phyloP scores from a whole-genome alignment of 2,329 filamentous ascomycete species.

The Penicillium sp. region DNA sequence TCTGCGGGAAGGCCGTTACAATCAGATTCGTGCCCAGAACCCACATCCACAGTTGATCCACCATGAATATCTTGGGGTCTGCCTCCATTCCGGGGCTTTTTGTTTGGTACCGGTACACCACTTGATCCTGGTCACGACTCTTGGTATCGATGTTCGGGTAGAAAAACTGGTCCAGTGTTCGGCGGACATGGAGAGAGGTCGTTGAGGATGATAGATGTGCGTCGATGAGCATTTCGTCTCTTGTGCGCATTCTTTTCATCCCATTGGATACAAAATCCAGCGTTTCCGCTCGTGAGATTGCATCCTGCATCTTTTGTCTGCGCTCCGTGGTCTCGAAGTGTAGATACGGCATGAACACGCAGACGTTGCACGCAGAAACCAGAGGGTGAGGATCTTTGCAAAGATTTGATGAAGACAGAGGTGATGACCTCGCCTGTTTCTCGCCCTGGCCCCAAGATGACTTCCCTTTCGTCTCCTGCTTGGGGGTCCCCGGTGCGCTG shows the following conservation, averaged over 20 bases:
- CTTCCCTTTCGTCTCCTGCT: slow-evolving; percentile 30
- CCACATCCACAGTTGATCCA: slow-evolving; percentile 69
- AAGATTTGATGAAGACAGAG: slow-evolving; percentile 37
- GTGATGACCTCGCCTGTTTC: slow-evolving; percentile 19
- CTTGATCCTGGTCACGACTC: slow-evolving; percentile 61
- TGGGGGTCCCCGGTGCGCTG: slow-evolving; percentile 25
- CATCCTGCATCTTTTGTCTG: slow-evolving; percentile 57
- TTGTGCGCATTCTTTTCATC: slow-evolving; percentile 34
- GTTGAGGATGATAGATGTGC: slow-evolving; percentile 40
- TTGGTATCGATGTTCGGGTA: slow-evolving; percentile 62
- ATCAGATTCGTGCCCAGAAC: slow-evolving; percentile 59
- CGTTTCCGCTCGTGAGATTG: slow-evolving; percentile 46
- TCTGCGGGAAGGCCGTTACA: slow-evolving; percentile 46
- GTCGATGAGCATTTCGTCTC: slow-evolving; percentile 38
- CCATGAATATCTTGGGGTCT: slow-evolving; percentile 65
- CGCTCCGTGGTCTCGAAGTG: slow-evolving; percentile 62
- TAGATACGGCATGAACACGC: slow-evolving; percentile 62
- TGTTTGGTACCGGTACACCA: slow-evolving; percentile 61
- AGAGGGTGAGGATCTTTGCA: slow-evolving; percentile 31
- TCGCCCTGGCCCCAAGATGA: slow-evolving; percentile 36
- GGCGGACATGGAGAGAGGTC: slow-evolving; percentile 53
- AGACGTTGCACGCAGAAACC: slow-evolving; percentile 29
- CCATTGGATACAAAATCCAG: slow-evolving; percentile 22
- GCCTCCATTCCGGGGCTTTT: slow-evolving; percentile 35
- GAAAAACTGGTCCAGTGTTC: slow-evolving; percentile 66